Evolutionary conservation across 805 yeast genomes (phyloP), one percentile per base, ranked within the genome.

Genomic region (Metschnikowia corniflorae): DNA sequence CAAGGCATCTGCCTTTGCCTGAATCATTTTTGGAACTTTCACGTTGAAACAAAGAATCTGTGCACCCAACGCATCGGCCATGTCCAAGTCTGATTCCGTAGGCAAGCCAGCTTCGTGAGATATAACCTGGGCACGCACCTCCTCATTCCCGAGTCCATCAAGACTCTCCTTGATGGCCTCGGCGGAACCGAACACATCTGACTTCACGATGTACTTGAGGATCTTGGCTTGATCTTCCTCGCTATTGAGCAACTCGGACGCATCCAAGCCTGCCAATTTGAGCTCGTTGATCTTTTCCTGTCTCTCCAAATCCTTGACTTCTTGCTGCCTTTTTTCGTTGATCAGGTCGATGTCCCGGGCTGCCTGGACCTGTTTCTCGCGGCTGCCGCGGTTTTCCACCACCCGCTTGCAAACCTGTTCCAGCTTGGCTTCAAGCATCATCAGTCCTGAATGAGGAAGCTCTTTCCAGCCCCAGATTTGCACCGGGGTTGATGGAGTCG

Each of bases 381-480:
- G 68, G 25, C 75, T 71, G 5, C 65, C 55, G 48, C 96, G 72
- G 50, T 82, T 83, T 6, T 71, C 70, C 4, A 80, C 71, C 6
- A 83, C 95, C 46, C 78, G 77, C 51, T 86, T 87, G 6, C 95
- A 96, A 23, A 69, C 58, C 10, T 76, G 67, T 55, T 89, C 97
- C 50, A 63, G 77, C 43, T 75, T 75, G 9, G 93, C 94, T 55
- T 87, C 82, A 5, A 91, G 55, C 1, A 86, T 78, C 45, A 77
- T 77, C 44, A 87, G 96, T 7, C 98, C 98, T 8, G 95, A 93
- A 35, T 77, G 85, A 0, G 97, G 97, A 24, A 89, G 63, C 23
- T 80, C 89, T 55, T 84, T 88, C 98, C 98, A 93, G 1, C 98
- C 98, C 56, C 86, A 73, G 6, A 93, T 70, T 51, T 87, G 95